These are phyloP conservation scores for Cyclaneusma minus DNA, from an alignment of 2,329 filamentous ascomycete genomes.

Conservation along the genomic window DNA sequence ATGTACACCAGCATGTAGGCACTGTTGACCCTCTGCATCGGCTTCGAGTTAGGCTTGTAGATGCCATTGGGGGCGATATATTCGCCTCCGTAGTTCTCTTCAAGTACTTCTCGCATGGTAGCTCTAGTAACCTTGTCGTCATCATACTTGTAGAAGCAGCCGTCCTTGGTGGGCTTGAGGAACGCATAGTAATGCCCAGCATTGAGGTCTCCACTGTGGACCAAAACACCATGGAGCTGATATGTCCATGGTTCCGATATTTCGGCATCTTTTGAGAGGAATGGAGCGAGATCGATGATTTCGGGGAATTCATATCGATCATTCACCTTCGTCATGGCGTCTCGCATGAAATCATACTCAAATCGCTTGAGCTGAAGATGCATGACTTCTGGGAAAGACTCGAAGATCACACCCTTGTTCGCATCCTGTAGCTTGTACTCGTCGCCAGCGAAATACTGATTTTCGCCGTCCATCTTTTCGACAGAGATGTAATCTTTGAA, in stretches of 20 bases:
- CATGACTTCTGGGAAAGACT: constrained; percentile 82
- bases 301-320: constrained; percentile 85
- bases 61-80: constrained; percentile 37
- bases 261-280: constrained; percentile 74
- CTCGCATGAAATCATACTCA: constrained; percentile 90
- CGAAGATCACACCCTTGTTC: constrained; percentile 95
- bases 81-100: constrained; percentile 93
- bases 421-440: constrained; percentile 89
- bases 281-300: constrained; percentile 69
- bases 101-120: constrained; percentile 77
- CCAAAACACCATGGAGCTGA: constrained; percentile 84
- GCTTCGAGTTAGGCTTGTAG: constrained; percentile 34
- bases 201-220: constrained; percentile 92
- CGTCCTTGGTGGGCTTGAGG: constrained; percentile 82
- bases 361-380: constrained; percentile 95
- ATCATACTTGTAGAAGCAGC: constrained; percentile 93
- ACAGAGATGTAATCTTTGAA: constrained; percentile 95
- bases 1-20: constrained; percentile 99
- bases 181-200: constrained; percentile 98
- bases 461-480: constrained; percentile 93
- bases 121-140: constrained; percentile 95
- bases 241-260: constrained; percentile 82
- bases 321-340: constrained; percentile 98
- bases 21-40: constrained; percentile 55
- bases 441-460: constrained; percentile 90